phyloP scores from a whole-genome alignment of 2,329 filamentous ascomycete species.

The Dothistroma septosporum region DNA sequence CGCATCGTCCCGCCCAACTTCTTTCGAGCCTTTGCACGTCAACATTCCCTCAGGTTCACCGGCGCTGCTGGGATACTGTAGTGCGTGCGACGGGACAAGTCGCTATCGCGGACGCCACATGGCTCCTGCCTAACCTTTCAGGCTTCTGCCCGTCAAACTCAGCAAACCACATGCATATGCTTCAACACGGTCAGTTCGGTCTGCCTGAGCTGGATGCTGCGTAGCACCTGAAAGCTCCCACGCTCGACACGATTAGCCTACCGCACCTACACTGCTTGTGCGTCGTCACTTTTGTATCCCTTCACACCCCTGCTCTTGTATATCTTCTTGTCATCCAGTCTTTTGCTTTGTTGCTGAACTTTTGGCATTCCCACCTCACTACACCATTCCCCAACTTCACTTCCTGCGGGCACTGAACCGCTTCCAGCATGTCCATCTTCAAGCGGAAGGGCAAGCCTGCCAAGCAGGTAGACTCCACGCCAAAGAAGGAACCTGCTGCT shows the following conservation, averaged over 20 bases:
- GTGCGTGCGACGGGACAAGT: neutral
- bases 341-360: neutral
- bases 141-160: neutral
- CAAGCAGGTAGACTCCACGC: constrained; percentile 40
- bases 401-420: neutral
- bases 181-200: neutral
- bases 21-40: no score
- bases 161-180: neutral
- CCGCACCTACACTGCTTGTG: neutral
- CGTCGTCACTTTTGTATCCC: neutral
- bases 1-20: no score
- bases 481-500: constrained; percentile 53
- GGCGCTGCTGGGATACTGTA: neutral
- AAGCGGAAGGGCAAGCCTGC: constrained; percentile 44
- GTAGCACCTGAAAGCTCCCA: neutral
- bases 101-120: neutral
- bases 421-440: constrained; percentile 52
- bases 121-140: neutral
- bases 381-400: neutral
- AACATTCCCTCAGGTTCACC: neutral
- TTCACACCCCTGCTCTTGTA: neutral
- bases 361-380: neutral
- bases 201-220: neutral
- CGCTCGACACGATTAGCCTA: neutral
- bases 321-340: neutral